These are phyloP conservation scores for Amphichorda felina DNA, from an alignment of 2,329 filamentous ascomycete genomes.

Conservation along the genomic window DNA sequence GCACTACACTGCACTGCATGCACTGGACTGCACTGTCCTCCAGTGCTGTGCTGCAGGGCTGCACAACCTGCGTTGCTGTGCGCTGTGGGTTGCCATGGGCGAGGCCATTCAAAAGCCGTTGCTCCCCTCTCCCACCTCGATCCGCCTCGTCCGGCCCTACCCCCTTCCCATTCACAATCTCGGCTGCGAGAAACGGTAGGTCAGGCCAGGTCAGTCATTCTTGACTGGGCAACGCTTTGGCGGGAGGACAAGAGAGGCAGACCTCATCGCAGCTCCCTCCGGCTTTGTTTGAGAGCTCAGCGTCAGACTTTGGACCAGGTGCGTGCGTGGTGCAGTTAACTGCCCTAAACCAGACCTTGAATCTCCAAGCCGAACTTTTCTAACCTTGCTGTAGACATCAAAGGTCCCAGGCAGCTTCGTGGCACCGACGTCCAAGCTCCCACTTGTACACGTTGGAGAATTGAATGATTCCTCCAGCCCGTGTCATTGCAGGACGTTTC, in stretches of 20 bases:
- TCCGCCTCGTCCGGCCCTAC: slow-evolving; percentile 6
- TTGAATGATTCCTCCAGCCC: not conserved
- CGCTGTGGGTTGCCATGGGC: not conserved
- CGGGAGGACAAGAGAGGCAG: not conserved
- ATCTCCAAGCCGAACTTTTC: too few species aligned
- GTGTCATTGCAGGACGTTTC: not conserved
- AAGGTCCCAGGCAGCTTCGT: too few species aligned
- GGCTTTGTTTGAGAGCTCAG: not conserved
- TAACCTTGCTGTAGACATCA: too few species aligned
- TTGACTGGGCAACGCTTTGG: slow-evolving; percentile 1
- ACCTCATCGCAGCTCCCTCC: not conserved
- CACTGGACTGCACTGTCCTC: too few species aligned
- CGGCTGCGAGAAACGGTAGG: slow-evolving; percentile 13
- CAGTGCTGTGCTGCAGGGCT: not conserved
- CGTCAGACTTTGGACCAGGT: too few species aligned
- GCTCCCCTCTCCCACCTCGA: slow-evolving; percentile 18
- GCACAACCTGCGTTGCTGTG: not conserved
- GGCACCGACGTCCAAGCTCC: too few species aligned
- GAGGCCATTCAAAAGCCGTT: slow-evolving; percentile 26
- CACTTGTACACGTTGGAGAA: too few species aligned
- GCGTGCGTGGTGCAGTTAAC: too few species aligned
- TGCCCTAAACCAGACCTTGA: too few species aligned
- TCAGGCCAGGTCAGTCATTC: slow-evolving; percentile 3
- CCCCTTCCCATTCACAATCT: slow-evolving; percentile 11
- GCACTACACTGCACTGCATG: too few species aligned